Evolutionary conservation across 768 basidiomycete genomes (phyloP), one percentile per base, ranked within the genome.

Genomic region (Suillus subalutaceus): DNA sequence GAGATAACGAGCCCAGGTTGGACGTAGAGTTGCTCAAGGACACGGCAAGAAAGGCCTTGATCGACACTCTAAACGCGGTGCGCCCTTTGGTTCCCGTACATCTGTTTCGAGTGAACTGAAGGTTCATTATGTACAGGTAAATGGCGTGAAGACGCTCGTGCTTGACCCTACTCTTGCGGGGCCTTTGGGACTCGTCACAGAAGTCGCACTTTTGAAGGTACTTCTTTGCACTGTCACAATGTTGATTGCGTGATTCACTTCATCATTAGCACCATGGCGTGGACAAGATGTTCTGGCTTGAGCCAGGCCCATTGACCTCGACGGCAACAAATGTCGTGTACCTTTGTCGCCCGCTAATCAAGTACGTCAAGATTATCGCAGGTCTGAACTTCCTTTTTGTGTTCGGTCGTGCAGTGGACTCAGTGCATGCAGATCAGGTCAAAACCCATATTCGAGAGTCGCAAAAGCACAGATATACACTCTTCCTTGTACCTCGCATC

Each of bases 231-330:
- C 43, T 41, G 32, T 4, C 38, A 41, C 37, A 48, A 18, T 50
- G 2, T 52, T 61, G 15, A 63, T 62, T n/a, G 7, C 7, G 56
- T 40, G 64, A 65, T 43, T 44, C 70, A 35, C 73, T 64, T 35
- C 20, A n/a, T 37, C 15, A 30, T 64, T 70, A 99, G 97, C 93
- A 99, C 74, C 96, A 99, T 88, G 96, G 95, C 6, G 94, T 99
- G 4, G 96, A 98, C 81, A 97, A 97, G 83, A 97, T 99, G 93
- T 97, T 96, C 80, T 99, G 97, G 97, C 87, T 99, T 30, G 97
- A 99, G 78, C 78, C 90, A 13, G 96, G 96, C 20, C 90, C 93
- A 10, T 79, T 99, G 56, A 84, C 88, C 15, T 91, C 93, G 3
- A 85, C 88, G 4, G 96, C 96, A 7, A 86, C 91, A 41, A 96